phyloP scores from a whole-genome alignment of 1,284 basidiomycete genomes.

The Taiwanofungus camphoratus region DNA sequence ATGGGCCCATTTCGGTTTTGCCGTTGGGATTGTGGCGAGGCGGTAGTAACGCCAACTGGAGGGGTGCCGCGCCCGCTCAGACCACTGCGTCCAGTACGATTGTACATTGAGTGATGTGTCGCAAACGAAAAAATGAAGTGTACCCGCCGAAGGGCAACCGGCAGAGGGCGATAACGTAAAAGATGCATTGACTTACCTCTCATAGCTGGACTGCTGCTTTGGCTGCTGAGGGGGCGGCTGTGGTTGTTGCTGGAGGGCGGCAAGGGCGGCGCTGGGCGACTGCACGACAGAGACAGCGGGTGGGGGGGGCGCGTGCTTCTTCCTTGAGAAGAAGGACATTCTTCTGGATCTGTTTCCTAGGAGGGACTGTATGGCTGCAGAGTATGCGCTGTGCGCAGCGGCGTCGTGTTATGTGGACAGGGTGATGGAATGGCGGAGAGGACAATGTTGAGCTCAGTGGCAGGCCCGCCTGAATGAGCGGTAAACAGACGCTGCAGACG shows the following conservation, averaged over 20 bases:
- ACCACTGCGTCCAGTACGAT: conserved; percentile 20
- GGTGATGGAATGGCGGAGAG: conserved; percentile 6
- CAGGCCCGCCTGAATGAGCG: conserved; percentile 23
- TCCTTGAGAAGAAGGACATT: conserved; percentile 88
- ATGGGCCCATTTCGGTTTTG: conserved; percentile 17
- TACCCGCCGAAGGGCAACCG: conserved; percentile 7
- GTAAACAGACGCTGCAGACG: conserved; percentile 5
- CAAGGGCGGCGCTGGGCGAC: conserved; percentile 59
- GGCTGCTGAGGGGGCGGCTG: conserved; percentile 22
- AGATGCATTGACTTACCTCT: conserved; percentile 21
- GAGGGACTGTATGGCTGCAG: conserved; percentile 51
- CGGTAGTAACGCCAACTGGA: conserved; percentile 20
- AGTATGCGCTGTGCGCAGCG: conserved; percentile 9
- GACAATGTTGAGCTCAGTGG: conserved; percentile 14
- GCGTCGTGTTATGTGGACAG: too few species aligned
- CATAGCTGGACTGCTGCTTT: conserved; percentile 28
- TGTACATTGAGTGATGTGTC: conserved; percentile 14
- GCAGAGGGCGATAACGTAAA: conserved; percentile 1
- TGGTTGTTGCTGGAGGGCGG: conserved; percentile 32
- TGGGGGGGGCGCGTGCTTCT: conserved; percentile 51
- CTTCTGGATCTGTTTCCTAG: conserved; percentile 52
- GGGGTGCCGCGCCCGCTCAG: conserved; percentile 29
- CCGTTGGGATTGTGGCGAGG: conserved; percentile 18
- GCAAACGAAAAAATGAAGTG: conserved; percentile 6
- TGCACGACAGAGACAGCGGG: conserved; percentile 49